A percentile compares a stretch with the other conserved stretches of the same genome.
phyloP scores from a whole-genome alignment of 257 asterid genomes.

The Penstemon davidsonii region DNA sequence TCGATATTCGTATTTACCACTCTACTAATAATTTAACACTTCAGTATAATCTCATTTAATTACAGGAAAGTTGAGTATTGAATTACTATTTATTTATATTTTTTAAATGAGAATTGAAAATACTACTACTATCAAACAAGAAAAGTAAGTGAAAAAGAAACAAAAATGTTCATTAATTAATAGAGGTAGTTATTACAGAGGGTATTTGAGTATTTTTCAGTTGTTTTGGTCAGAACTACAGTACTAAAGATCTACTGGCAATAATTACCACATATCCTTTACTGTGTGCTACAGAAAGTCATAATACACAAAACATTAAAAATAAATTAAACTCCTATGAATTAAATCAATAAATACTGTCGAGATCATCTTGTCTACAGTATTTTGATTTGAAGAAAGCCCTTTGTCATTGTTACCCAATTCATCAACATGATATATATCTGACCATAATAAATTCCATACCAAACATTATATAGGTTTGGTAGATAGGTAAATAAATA shows the following conservation, averaged over 20 bases:
- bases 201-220: not conserved
- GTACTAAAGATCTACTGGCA: slow-evolving; percentile 3
- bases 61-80: no score
- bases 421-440: not conserved
- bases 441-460: not conserved
- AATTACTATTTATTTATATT: no score
- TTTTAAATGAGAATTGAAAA: no score
- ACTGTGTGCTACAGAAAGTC: slow-evolving; percentile 16
- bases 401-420: not conserved
- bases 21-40: no score
- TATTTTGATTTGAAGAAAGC: slow-evolving; percentile 1
- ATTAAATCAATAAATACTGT: not conserved
- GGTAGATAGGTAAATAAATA: no score
- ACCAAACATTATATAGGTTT: no score
- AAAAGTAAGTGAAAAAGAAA: not conserved
- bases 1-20: no score
- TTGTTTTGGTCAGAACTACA: not conserved
- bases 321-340: slow-evolving; percentile 3
- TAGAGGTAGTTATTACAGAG: not conserved
- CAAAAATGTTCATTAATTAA: not conserved
- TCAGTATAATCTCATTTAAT: no score
- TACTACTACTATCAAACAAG: no score
- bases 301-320: not conserved
- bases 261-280: slow-evolving; percentile 4
- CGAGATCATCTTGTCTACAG: not conserved